Percentiles rank a stretch among this genome's conserved stretches.
Evolutionary conservation across 805 yeast genomes (phyloP).

Genomic region (Candida succiphila): DNA sequence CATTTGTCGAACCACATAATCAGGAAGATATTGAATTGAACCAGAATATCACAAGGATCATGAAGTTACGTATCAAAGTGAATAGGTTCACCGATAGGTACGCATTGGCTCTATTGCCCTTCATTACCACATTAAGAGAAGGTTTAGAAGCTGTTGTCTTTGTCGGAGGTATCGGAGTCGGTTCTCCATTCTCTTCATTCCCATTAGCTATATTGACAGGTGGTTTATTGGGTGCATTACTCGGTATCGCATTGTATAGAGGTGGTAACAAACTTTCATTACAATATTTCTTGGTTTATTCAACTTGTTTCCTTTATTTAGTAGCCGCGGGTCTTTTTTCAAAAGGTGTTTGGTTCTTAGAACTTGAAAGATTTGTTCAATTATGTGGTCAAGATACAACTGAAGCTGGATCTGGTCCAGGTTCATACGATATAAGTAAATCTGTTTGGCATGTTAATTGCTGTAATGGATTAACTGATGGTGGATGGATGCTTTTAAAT

Average conservation of each 20-base stretch:
- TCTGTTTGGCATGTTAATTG: constrained; percentile 94
- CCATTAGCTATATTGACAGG: constrained; percentile 58
- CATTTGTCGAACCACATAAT: background rate
- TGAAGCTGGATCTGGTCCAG: constrained; percentile 89
- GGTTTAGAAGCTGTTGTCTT: constrained; percentile 90
- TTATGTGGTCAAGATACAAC: constrained; percentile 78
- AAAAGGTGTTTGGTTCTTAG: constrained; percentile 86
- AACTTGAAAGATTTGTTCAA: constrained; percentile 65
- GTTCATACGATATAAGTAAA: constrained; percentile 70
- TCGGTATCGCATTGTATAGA: constrained; percentile 61
- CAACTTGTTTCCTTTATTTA: constrained; percentile 73
- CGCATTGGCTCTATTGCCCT: constrained; percentile 67
- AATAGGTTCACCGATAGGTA: constrained; percentile 42
- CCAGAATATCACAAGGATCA: constrained; percentile 5
- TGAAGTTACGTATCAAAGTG: constrained; percentile 11
- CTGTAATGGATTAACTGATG: constrained; percentile 88
- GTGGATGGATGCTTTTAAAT: constrained; percentile 84
- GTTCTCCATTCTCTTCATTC: constrained; percentile 55
- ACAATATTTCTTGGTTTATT: constrained; percentile 60
- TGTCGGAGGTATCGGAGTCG: constrained; percentile 79
- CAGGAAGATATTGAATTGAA: constrained; percentile 9
- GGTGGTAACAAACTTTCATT: constrained; percentile 75
- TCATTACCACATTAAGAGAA: constrained; percentile 79
- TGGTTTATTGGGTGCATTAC: constrained; percentile 41
- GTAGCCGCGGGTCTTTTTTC: constrained; percentile 84